Conservation (phyloP, 345 rosid species). For the Eucalyptus regnans region DNA sequence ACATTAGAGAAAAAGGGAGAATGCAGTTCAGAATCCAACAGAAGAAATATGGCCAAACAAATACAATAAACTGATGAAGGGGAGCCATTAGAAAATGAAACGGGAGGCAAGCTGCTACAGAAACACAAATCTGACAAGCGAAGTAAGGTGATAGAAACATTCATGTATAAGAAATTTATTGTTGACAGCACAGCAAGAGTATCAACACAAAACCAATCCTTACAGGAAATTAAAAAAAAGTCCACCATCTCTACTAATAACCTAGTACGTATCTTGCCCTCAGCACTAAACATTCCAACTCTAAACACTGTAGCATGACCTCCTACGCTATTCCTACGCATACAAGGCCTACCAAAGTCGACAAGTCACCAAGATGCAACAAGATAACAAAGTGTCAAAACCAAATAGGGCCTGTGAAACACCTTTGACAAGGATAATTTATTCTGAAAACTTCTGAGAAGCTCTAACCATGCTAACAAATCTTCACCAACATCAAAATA, state of each 20-base stretch:
- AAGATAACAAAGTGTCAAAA: not conserved
- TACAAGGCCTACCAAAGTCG: not conserved
- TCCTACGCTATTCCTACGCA: not conserved
- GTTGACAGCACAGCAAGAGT: not conserved
- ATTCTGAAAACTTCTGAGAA: not conserved
- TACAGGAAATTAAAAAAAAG: not conserved
- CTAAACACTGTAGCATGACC: not conserved
- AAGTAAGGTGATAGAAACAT: not conserved
- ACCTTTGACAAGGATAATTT: not conserved
- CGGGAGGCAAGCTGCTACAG: not conserved
- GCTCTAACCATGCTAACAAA: not conserved
- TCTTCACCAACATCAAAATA: not conserved
- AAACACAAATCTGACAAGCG: not conserved
- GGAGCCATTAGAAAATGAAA: not conserved
- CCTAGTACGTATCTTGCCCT: not conserved
- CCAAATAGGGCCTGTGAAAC: not conserved
- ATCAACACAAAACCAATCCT: not conserved
- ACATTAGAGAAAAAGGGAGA: not conserved
- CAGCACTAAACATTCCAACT: not conserved
- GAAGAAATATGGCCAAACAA: not conserved
- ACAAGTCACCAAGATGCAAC: not conserved
- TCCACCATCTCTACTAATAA: not conserved
- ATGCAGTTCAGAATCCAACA: not conserved
- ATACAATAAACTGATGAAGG: not conserved
- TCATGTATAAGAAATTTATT: not conserved